Base-by-base conservation (phyloP, 225 moss, liverwort and hornwort genomes). In the Takakia lepidozioides region DNA sequence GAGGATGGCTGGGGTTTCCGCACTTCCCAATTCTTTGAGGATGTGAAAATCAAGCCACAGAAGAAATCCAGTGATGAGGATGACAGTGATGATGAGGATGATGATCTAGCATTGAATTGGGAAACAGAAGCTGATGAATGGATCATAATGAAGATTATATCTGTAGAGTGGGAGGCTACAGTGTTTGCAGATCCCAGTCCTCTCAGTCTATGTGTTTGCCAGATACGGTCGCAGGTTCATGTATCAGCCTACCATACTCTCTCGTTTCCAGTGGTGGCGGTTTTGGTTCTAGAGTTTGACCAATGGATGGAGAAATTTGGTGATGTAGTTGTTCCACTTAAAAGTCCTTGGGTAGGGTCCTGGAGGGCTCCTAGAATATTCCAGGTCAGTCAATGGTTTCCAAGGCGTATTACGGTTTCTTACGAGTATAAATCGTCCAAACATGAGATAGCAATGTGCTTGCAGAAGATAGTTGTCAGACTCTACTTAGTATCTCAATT, bases 1-100 rank as follows among this genome's bases (percentile, higher is more conserved):
- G 82, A 73, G 37, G 73, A 69, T 22, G 82, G 82, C 8, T 82
- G 77, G 77, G 82, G 82, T 20, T 82, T 82, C 56, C 57, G 40
- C 28, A 70, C 67, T 1, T 82, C 77, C n/a, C 76, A 82, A 48
- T 82, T 82, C 43, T 82, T 82, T 52, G 67, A 77, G 25, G 78
- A 77, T 23, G 55, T 73, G 25, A 63, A 73, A 1, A 64, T 82
- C 40, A 77, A 58, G 52, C 44, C 16, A 20, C 51, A 59, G 15
- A 64, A 66, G 57, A 18, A 45, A 5, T 40, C 25, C 5, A 27
- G 61, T 3, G 60, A 55, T 5, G 64, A 38, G 14, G 56, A 61
- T 25, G 56, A 61, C 25, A 57, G 49, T 34, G 68, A 57, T 8
- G 73, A 68, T 13, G 68, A 65, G 2, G 61, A 61, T 4, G 61